Base-by-base conservation (phyloP, 352 stramenopile genomes). In the Aphanomyces stellatus region DNA sequence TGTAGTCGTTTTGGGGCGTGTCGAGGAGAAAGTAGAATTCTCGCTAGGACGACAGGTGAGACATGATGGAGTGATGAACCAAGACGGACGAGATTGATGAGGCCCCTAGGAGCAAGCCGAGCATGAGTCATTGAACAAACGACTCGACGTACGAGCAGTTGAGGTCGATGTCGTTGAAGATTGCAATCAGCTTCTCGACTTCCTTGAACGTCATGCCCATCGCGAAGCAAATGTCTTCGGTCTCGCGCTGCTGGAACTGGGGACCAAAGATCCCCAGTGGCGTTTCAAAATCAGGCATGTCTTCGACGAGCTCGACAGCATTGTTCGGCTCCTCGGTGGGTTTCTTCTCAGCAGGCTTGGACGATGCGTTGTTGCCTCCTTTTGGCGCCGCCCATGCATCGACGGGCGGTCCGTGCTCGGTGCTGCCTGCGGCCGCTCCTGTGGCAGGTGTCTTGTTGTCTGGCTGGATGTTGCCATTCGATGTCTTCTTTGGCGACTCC, bases 151-250 rank as follows among this genome's bases (percentile, higher is more conserved):
- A 67, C 60, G 60, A 57, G 60, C 60, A 67, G 11, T 57, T 67
- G 30, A 56, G 19, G 24, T 67, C 60, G 24, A 67, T 67, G 34
- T 67, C 60, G 49, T 67, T 67, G 43, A 67, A 67, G 22, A 67
- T 59, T 10, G 30, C 60, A 24, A 67, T 48, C 13, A 67, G 60
- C 4, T 41, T 34, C 13, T 57, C 5, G 4, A 67, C 60, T 57
- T 67, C 60, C 7, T 27, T 27, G 6, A 48, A 7, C 11, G 43
- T 67, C 60, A 67, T 67, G 33, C 60, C 60, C 60, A 67, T 59
- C n/a, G 60, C n/a, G 33, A 67, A 67, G 42, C 60, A 67, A 2
- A 67, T 24, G 37, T 67, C 60, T 57, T 67, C 60, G 10, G 60
- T 57, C 22, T 67, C 60, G 17, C 60, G 43, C 24, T 49, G 43